Base-by-base conservation (phyloP, 2,329 filamentous ascomycete genomes). In the Neonectria punicea region DNA sequence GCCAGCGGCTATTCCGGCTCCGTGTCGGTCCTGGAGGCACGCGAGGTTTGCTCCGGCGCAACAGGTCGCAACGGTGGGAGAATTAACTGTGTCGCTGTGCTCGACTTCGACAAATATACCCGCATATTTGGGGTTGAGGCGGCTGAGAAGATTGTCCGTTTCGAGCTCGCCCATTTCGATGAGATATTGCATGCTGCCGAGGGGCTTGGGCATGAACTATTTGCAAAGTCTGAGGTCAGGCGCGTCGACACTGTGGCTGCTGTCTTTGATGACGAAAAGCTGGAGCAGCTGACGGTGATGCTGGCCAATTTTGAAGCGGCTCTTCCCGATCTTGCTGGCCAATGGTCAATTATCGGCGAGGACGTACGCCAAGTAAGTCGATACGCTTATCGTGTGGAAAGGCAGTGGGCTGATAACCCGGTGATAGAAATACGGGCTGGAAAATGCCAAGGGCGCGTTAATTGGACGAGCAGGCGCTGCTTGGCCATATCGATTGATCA, bases 401-500 rank as follows among this genome's bases (percentile, higher is more conserved):
- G 13, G 2, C 34, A 16, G 5, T 5, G 34, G 3, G 2, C 34
- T 36, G 34, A 36, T 13, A 36, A 4, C 5, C 34, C 16, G 4
- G 5, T 13, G 7, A 20, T 20, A 60, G 57, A 60, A 20, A 46
- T 53, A 60, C 32, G 36, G 28, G 14, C 32, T 58, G 8, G 16
- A 39, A 5, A 13, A 44, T n/a, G 61, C 30, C 20, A 39, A 13
- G 10, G 61, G 61, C 18, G 61, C 61, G 14, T 22, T 64, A 6
- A 25, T 55, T 3, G 47, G 51, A 4, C 30, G 39, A n/a, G 61
- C 61, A 2, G 82, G 78, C 2, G 78, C 79, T 5, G 69, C 82
- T 1, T 82, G 76, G 76, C 79, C 81, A 1, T 83, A 80, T 61
- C 63, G 78, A 10, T 74, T 84, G 16, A 74, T 82, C 4, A 78